A percentile compares a stretch with the other conserved stretches of the same genome.
phyloP scores from a whole-genome alignment of 805 yeast species.

The Saccharomycopsis oosterbeekiorum region DNA sequence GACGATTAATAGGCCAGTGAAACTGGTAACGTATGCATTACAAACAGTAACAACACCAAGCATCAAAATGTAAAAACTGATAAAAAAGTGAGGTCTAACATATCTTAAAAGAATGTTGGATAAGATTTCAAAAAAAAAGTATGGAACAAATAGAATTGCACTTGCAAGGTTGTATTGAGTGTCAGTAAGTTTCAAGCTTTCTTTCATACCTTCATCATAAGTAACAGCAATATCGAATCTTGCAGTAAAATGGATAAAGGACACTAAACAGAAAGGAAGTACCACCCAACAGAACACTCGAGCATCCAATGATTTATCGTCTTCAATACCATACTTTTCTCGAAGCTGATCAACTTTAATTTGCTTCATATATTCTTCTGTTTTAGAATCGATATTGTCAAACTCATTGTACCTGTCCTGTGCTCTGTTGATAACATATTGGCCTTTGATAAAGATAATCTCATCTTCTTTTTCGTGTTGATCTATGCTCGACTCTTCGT shows the following conservation, averaged over 20 bases:
- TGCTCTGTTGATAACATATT: slow-evolving; percentile 12
- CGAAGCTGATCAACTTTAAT: slow-evolving; percentile 5
- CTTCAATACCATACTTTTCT: slow-evolving; percentile 7
- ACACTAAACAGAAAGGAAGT: slow-evolving; percentile 17
- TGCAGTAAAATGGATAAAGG: slow-evolving; percentile 17
- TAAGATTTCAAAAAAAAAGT: slow-evolving; percentile 15
- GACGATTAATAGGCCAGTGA: slow-evolving; percentile 11
- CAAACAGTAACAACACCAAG: slow-evolving; percentile 13
- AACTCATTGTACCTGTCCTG: slow-evolving; percentile 9
- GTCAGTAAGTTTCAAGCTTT: slow-evolving; percentile 5
- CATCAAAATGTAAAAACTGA: slow-evolving; percentile 17
- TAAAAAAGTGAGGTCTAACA: slow-evolving; percentile 16
- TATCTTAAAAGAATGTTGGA: slow-evolving; percentile 15
- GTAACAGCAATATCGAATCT: slow-evolving; percentile 17
- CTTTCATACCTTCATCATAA: slow-evolving; percentile 11
- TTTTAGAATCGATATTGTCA: slow-evolving; percentile 8
- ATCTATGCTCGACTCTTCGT: background rate
- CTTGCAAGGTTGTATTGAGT: slow-evolving; percentile 14
- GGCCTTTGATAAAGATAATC: slow-evolving; percentile 16
- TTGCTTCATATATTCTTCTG: slow-evolving; percentile 2
- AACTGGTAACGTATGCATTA: slow-evolving; percentile 14
- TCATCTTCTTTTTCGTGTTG: slow-evolving; percentile 12
- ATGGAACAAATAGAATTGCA: slow-evolving; percentile 15
- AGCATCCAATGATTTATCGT: slow-evolving; percentile 2
- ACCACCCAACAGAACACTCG: slow-evolving; percentile 12